Base-by-base conservation (phyloP, 2,329 filamentous ascomycete species). In the Cercospora canescens region DNA sequence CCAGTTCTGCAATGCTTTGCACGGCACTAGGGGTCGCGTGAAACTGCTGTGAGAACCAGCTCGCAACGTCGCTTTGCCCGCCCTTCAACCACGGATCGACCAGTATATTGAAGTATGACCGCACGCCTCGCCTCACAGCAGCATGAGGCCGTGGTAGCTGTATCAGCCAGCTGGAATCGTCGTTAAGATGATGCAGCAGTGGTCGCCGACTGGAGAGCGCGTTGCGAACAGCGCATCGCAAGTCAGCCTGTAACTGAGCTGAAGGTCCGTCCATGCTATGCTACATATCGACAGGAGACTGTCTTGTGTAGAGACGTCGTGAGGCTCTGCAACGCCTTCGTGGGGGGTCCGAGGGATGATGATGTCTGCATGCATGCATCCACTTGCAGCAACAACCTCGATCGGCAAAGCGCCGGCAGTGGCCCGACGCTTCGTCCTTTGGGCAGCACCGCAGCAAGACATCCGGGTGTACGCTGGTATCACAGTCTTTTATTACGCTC, bases 161-260 rank as follows among this genome's bases (percentile, higher is more conserved):
- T n/a, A 90, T 78, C 2, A 91, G 80, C 88, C 88, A 91, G 24
- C 85, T 87, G 4, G 87, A 89, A 77, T 91, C 88, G 70, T 85
- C 88, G 75, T 90, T 90, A 34, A 91, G 81, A 75, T 90, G 88
- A 60, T 86, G 85, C 8, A 91, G 81, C 45, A 90, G 73, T 1
- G 86, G 86, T 28, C 84, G 80, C 45, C 79, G 80, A 58, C 77
- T 77, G 32, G 78, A 75, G 56, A 83, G 77, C 24, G 79, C 72
- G 55, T 76, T 72, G 41, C 78, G 77, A 41, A 82, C 71, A 35
- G 79, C 73, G 62, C 78, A 71, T 69, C 77, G 78, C n/a, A 82
- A 76, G 67, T 82, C 80, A 69, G 75, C 75, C 54, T 80, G 75
- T 8, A 84, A 76, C 70, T 84, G 81, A n/a, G 63, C 62, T 8